Conservation (phyloP, 768 basidiomycete genomes). For the Russula dissimulans region DNA sequence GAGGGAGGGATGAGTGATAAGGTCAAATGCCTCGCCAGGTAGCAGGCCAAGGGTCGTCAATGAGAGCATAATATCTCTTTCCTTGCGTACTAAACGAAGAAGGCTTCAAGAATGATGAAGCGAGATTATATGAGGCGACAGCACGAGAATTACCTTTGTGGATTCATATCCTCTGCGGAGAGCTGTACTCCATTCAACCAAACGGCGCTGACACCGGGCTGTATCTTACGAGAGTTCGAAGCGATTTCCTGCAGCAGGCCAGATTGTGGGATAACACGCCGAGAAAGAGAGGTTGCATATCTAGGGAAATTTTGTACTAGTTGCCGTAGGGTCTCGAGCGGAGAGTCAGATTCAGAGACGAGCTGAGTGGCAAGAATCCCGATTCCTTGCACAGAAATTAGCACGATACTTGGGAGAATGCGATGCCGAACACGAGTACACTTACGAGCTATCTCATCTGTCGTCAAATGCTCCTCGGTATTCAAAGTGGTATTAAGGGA, state of each 20-base stretch:
- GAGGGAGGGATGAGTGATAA: conserved; percentile 60
- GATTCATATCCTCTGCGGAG: conserved; percentile 53
- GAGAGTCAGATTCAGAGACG: conserved; percentile 47
- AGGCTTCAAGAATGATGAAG: conserved; percentile 35
- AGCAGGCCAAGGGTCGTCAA: conserved; percentile 56
- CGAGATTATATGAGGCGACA: neutral
- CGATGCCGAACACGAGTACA: neutral
- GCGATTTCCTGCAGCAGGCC: conserved; percentile 47
- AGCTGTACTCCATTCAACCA: conserved; percentile 78
- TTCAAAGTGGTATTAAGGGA: conserved; percentile 33
- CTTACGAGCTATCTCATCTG: conserved; percentile 39
- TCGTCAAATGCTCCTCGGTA: conserved; percentile 36
- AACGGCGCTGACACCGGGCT: conserved; percentile 45
- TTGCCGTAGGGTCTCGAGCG: conserved; percentile 48
- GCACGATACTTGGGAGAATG: conserved; percentile 34
- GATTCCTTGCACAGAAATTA: conserved; percentile 36
- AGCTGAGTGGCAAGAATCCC: conserved; percentile 71
- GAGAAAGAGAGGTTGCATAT: conserved; percentile 66
- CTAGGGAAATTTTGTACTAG: conserved; percentile 86
- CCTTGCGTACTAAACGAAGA: conserved; percentile 61
- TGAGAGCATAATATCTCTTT: conserved; percentile 50
- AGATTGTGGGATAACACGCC: conserved; percentile 49
- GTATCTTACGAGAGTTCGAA: conserved; percentile 44
- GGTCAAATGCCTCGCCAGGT: conserved; percentile 54
- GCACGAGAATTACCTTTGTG: conserved; percentile 42